Conservation (phyloP, 345 rosid genomes). For the Isatis tinctoria region DNA sequence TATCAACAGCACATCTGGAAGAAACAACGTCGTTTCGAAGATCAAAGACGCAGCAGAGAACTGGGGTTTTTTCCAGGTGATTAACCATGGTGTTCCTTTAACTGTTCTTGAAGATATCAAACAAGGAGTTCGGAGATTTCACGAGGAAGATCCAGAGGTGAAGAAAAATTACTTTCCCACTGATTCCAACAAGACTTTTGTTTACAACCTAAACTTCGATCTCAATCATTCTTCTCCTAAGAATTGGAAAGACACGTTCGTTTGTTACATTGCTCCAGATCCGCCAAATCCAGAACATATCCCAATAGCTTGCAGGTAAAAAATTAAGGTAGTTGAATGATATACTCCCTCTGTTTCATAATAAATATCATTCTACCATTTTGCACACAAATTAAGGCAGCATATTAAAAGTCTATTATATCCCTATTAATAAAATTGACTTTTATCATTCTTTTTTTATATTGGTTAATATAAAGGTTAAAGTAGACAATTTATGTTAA, state of each 20-base stretch:
- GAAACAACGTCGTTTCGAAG: constrained; percentile 7
- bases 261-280: constrained; percentile 27
- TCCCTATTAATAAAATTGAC: too few species aligned
- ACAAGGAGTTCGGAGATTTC: neutral
- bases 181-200: neutral
- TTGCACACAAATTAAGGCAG: too few species aligned
- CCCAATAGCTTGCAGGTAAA: constrained; percentile 40
- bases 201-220: constrained; percentile 24
- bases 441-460: too few species aligned
- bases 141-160: constrained; percentile 9
- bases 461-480: too few species aligned
- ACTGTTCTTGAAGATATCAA: neutral
- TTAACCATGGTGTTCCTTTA: neutral
- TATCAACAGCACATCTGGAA: neutral
- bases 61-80: neutral
- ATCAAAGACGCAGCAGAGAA: neutral
- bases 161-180: neutral
- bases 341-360: too few species aligned
- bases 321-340: neutral
- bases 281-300: constrained; percentile 29
- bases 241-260: constrained; percentile 36
- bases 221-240: constrained; percentile 26
- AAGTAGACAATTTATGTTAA: too few species aligned
- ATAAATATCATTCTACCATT: too few species aligned
- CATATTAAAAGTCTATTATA: too few species aligned